These are phyloP conservation scores for Physcomitrellopsis africana DNA, from an alignment of 225 moss, liverwort and hornwort species.

Conservation along the genomic window DNA sequence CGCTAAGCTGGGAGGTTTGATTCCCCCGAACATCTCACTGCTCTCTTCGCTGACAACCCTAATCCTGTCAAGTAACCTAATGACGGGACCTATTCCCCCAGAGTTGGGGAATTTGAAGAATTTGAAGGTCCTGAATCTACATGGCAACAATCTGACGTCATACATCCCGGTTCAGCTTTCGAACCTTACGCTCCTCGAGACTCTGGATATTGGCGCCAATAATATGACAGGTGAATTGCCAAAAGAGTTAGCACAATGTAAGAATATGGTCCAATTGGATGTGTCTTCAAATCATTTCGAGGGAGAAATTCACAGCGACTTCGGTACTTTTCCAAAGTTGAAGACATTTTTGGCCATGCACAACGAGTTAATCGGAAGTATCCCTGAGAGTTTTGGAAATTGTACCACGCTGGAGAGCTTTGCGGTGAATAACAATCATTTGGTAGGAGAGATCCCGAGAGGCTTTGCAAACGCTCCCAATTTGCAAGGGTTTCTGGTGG, in stretches of 20 bases:
- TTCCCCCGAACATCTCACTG: constrained; percentile 30
- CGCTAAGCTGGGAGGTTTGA: constrained; percentile 31
- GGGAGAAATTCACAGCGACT: constrained; percentile 24
- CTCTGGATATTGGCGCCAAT: constrained; percentile 42
- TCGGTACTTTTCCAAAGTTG: constrained; percentile 39
- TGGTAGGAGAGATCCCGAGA: constrained; percentile 38
- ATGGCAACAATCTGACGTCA: constrained; percentile 37
- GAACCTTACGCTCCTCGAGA: constrained; percentile 29
- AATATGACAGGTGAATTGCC: constrained; percentile 37
- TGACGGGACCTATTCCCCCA: constrained; percentile 39
- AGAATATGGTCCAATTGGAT: constrained; percentile 18
- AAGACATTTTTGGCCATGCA: constrained; percentile 23
- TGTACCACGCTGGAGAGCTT: constrained; percentile 33
- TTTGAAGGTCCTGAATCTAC: constrained; percentile 32
- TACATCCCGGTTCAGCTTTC: constrained; percentile 35
- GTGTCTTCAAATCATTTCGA: constrained; percentile 33
- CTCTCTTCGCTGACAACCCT: constrained; percentile 41
- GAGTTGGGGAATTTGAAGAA: constrained; percentile 31
- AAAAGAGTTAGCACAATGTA: constrained; percentile 26
- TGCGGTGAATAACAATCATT: constrained; percentile 25
- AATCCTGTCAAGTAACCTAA: neutral
- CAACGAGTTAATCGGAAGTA: constrained; percentile 37
- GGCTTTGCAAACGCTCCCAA: constrained; percentile 37
- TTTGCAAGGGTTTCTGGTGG: constrained; percentile 46
- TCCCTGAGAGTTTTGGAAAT: constrained; percentile 48